phyloP scores from a whole-genome alignment of 352 stramenopile species.

The Pythium angustatum region DNA sequence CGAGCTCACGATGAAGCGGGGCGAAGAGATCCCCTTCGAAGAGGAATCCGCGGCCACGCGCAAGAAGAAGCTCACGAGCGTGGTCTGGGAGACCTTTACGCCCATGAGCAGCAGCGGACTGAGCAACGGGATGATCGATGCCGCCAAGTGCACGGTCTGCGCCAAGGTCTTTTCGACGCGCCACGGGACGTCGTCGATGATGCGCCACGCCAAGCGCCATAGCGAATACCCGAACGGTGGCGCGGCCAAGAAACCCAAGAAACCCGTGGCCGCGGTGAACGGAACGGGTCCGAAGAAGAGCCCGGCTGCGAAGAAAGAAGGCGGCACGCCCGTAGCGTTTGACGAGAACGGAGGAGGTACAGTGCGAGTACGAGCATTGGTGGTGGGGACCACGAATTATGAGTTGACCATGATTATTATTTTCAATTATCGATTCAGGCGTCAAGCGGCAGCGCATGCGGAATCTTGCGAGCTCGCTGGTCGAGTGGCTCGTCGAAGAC shows the following conservation, averaged over 20 bases:
- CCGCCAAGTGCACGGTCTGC: constrained; percentile 74
- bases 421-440: constrained; percentile 28
- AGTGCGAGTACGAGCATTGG: not conserved
- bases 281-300: constrained; percentile 43
- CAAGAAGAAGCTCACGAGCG: constrained; percentile 84
- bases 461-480: constrained; percentile 58
- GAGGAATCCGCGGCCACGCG: constrained; percentile 50
- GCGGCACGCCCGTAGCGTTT: constrained; percentile 32
- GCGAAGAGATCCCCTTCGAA: constrained; percentile 61
- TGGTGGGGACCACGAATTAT: not conserved
- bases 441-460: constrained; percentile 68
- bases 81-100: constrained; percentile 84
- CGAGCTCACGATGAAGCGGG: constrained; percentile 51
- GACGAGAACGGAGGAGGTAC: constrained; percentile 68
- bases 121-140: constrained; percentile 69
- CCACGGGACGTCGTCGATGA: constrained; percentile 84
- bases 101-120: constrained; percentile 62
- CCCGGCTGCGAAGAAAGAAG: constrained; percentile 47
- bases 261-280: constrained; percentile 32
- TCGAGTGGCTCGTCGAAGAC: constrained; percentile 81
- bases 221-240: constrained; percentile 64
- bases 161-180: constrained; percentile 78
- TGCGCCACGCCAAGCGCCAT: constrained; percentile 80
- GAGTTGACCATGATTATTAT: not conserved
- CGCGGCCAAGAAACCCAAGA: constrained; percentile 56